phyloP scores from a whole-genome alignment of 2,329 filamentous ascomycete species.

The Malbranchea cinnamomea region DNA sequence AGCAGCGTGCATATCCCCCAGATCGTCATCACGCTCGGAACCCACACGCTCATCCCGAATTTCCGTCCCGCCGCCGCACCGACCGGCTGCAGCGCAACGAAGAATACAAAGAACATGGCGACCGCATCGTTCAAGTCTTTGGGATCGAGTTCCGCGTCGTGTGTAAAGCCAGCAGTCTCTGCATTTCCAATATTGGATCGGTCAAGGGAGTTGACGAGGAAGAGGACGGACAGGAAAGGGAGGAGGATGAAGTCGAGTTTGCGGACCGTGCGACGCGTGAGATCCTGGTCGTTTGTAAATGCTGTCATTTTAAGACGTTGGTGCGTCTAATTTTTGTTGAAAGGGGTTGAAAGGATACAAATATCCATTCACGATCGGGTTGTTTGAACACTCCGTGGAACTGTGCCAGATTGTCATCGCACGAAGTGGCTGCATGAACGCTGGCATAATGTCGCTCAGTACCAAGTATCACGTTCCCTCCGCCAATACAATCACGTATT shows the following conservation, averaged over 20 bases:
- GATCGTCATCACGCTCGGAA: slow-evolving; percentile 42
- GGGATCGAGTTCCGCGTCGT: slow-evolving; percentile 37
- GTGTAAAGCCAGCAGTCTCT: slow-evolving; percentile 43
- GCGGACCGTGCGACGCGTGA: slow-evolving; percentile 13
- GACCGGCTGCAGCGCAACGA: slow-evolving; percentile 42
- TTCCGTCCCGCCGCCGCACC: slow-evolving; percentile 32
- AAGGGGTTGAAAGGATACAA: too few relatives aligned
- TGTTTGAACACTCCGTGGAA: too few relatives aligned
- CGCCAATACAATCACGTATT: too few relatives aligned
- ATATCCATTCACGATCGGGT: too few relatives aligned
- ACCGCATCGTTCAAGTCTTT: slow-evolving; percentile 41
- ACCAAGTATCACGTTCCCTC: too few relatives aligned
- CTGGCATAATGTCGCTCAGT: too few relatives aligned
- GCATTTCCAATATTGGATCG: slow-evolving; percentile 41
- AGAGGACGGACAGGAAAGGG: slow-evolving; percentile 37
- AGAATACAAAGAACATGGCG: slow-evolving; percentile 43
- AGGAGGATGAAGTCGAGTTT: slow-evolving; percentile 37
- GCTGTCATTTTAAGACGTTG: too few relatives aligned
- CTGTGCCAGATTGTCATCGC: too few relatives aligned
- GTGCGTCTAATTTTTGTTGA: too few relatives aligned
- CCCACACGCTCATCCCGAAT: slow-evolving; percentile 37
- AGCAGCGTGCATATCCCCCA: slow-evolving; percentile 37
- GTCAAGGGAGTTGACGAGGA: slow-evolving; percentile 39
- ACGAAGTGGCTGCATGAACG: too few relatives aligned
- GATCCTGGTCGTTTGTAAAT: slow-evolving; percentile 1